Conservation (phyloP, 192 early-diverging fungal species). For the Umbelopsis sp. region DNA sequence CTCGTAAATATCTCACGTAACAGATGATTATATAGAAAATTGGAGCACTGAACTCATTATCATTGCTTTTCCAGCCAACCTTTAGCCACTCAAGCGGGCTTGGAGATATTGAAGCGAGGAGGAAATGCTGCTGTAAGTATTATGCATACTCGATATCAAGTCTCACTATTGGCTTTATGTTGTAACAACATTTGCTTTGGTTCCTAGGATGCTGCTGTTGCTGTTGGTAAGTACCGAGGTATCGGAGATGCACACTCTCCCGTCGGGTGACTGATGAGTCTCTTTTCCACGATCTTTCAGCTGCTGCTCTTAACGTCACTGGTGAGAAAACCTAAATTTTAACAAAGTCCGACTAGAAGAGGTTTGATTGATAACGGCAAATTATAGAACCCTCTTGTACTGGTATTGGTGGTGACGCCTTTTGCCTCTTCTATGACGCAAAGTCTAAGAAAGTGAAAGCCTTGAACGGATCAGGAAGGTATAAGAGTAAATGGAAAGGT, state of each 20-base stretch:
- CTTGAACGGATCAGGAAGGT: constrained; percentile 66
- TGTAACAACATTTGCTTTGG: neutral
- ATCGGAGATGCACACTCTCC: neutral
- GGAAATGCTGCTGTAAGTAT: constrained; percentile 73
- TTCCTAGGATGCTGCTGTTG: constrained; percentile 60
- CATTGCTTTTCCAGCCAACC: constrained; percentile 58
- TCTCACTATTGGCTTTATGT: neutral
- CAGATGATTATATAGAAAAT: neutral
- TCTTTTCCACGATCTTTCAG: constrained; percentile 3
- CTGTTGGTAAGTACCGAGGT: constrained; percentile 36
- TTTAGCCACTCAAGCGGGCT: constrained; percentile 67
- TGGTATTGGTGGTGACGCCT: constrained; percentile 81
- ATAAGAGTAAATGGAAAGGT: neutral
- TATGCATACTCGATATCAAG: neutral
- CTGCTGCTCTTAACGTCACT: constrained; percentile 70
- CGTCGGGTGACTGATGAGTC: neutral
- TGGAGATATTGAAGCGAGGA: constrained; percentile 60
- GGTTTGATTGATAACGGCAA: neutral
- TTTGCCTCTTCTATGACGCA: constrained; percentile 76
- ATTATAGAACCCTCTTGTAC: constrained; percentile 68
- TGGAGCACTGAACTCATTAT: neutral
- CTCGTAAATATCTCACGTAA: constrained; percentile 25
- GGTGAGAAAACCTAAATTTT: constrained; percentile 33
- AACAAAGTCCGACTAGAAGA: neutral
- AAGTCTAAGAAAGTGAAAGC: constrained; percentile 53